phyloP scores from a whole-genome alignment of 768 basidiomycete genomes.

The Boletus edulis region DNA sequence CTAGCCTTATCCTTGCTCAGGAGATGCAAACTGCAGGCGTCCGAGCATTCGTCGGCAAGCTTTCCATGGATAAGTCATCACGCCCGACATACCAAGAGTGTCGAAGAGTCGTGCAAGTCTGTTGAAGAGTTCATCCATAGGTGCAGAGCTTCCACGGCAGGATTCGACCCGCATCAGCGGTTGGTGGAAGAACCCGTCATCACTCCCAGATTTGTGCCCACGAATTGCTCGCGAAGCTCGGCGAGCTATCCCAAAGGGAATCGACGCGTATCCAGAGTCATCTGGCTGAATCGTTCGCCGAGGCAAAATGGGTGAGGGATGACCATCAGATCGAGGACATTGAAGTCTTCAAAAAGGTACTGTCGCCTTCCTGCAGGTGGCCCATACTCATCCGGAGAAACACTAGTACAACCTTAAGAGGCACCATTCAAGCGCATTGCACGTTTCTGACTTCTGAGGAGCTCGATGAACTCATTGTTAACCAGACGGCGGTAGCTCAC shows the following conservation, averaged over 20 bases:
- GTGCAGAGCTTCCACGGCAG: slow-evolving; percentile 41
- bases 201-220: slow-evolving; percentile 89
- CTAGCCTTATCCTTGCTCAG: slow-evolving; percentile 74
- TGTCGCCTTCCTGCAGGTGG: background rate
- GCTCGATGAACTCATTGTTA: slow-evolving; percentile 46
- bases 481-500: slow-evolving; percentile 70
- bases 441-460: slow-evolving; percentile 65
- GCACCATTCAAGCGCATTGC: slow-evolving; percentile 85
- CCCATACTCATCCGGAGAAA: slow-evolving; percentile 6
- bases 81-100: slow-evolving; percentile 68
- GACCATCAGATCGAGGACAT: slow-evolving; percentile 67
- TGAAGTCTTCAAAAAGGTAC: slow-evolving; percentile 69
- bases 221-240: slow-evolving; percentile 67
- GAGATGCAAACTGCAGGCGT: slow-evolving; percentile 70
- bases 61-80: slow-evolving; percentile 85
- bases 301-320: slow-evolving; percentile 66
- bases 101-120: slow-evolving; percentile 45
- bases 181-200: slow-evolving; percentile 80
- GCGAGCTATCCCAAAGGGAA: slow-evolving; percentile 45
- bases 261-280: slow-evolving; percentile 74
- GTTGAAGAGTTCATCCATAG: slow-evolving; percentile 55
- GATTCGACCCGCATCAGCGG: slow-evolving; percentile 42
- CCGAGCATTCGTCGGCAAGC: slow-evolving; percentile 82
- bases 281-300: slow-evolving; percentile 75
- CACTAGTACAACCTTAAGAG: slow-evolving; percentile 51